Evolutionary conservation across 176 grass and related monocot species (phyloP).

Genomic region (Carex parvula): DNA sequence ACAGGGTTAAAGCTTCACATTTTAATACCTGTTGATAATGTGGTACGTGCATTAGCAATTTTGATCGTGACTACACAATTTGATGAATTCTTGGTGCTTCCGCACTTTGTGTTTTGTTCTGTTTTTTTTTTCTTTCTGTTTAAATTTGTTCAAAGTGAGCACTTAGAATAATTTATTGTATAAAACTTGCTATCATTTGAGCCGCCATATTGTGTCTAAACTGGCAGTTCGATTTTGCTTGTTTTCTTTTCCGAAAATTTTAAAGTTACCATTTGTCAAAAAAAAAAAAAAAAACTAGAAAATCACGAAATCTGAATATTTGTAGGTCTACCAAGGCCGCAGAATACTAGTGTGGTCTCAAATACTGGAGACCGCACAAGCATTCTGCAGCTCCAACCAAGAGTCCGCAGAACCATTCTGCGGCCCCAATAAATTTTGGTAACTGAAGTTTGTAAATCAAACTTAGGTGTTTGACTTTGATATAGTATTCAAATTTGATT

Average conservation of each 20-base stretch:
- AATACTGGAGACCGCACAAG: no score
- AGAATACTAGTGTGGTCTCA: no score
- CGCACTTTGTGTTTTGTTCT: constrained; percentile 11
- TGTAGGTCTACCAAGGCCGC: no score
- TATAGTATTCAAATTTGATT: no score
- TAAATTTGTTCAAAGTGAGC: constrained; percentile 2
- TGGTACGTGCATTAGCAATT: constrained; percentile 17
- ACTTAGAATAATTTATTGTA: neutral
- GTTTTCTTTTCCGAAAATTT: neutral
- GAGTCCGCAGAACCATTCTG: no score
- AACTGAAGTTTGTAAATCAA: no score
- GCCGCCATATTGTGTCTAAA: neutral
- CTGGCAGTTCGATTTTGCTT: neutral
- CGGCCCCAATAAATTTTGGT: no score
- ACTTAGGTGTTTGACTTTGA: no score
- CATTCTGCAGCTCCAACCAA: no score
- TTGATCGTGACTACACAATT: neutral
- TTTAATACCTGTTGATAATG: neutral
- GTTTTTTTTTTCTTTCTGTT: neutral
- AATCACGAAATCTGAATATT: no score
- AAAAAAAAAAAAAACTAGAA: no score
- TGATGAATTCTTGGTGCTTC: constrained; percentile 22
- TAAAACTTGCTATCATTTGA: neutral
- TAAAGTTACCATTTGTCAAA: no score
- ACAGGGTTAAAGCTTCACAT: neutral